A percentile compares a stretch with the other conserved stretches of the same genome.
phyloP scores from a whole-genome alignment of 257 asterid genomes.

The Craterostigma plantagineum region DNA sequence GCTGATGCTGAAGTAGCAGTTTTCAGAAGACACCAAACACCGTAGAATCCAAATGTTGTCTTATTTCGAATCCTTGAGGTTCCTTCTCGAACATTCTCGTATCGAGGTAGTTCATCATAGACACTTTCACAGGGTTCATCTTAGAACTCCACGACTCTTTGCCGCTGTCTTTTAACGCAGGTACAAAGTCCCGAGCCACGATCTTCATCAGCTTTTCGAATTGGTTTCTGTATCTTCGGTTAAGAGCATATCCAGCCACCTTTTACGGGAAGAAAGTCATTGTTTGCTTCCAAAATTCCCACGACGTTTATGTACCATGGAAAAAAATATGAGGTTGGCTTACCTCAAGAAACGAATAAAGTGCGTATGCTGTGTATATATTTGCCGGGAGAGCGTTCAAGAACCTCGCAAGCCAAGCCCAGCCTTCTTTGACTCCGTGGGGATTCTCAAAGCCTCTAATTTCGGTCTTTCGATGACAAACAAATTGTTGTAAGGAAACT shows the following conservation, averaged over 20 bases:
- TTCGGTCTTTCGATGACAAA: conserved; percentile 54
- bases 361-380: conserved; percentile 52
- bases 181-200: conserved; percentile 30
- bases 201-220: conserved; percentile 44
- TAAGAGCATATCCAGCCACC: conserved; percentile 67
- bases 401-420: conserved; percentile 93
- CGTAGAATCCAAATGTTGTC: conserved; percentile 20
- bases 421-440: conserved; percentile 66
- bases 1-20: no score
- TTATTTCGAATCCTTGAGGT: conserved; percentile 48
- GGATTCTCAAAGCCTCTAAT: conserved; percentile 31
- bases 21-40: no score
- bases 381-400: conserved; percentile 71
- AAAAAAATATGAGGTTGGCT: conserved; percentile 1
- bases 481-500: no score
- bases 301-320: not conserved
- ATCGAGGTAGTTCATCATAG: conserved; percentile 32
- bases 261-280: conserved; percentile 14
- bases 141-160: conserved; percentile 19
- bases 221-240: conserved; percentile 36
- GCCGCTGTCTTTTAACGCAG: conserved; percentile 29
- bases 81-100: conserved; percentile 38
- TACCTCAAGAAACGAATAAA: conserved; percentile 68
- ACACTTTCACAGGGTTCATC: conserved; percentile 18
- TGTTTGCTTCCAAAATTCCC: not conserved